Base-by-base conservation (phyloP, 164 flowering plant genomes). In the Vitis cinerea region DNA sequence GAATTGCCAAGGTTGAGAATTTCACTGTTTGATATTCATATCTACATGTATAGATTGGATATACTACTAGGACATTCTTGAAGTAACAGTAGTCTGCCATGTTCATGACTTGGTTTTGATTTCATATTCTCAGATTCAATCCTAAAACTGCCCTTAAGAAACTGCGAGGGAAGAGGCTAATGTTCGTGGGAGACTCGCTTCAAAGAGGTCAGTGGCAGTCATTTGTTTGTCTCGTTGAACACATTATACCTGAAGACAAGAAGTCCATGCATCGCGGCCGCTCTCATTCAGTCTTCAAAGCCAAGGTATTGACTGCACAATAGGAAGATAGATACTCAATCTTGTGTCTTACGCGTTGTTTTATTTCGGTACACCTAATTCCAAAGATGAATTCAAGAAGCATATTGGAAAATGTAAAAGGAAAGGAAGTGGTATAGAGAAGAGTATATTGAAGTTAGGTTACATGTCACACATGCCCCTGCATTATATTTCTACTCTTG, bases 161-260 rank as follows among this genome's bases (percentile, higher is more conserved):
- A 64, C 84, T 95, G n/a, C 74, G 84, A 70, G 94, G 94, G 44
- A 91, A 95, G 82, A 87, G 91, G 76, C 65, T 95, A 27, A 79
- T 95, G 85, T 95, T 92, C 75, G 93, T 87, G 0, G 99, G 99
- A 15, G 99, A 95, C 77, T 95, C 99, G 3, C 76, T 94, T 0
- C 94, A 91, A 65, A 82, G 96, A 74, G 85, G 88, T 44, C 98
- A 93, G 63, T 95, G 97, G 97, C 81, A 88, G 64, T 95, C 99
- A 13, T 85, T 95, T 50, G 92, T 95, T 14, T 95, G 99, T 72
- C 59, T 91, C 67, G 91, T 95, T 10, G 83, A 93, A 51, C 86
- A 81, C 19, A 71, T 81, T 11, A 89, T 95, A 53, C 97, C 94
- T 0, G 50, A 71, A 54, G 82, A 75, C 12, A 69, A 80, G 63